Conservation (phyloP, 2,329 filamentous ascomycete genomes). For the Aspergillus novoparasiticus region DNA sequence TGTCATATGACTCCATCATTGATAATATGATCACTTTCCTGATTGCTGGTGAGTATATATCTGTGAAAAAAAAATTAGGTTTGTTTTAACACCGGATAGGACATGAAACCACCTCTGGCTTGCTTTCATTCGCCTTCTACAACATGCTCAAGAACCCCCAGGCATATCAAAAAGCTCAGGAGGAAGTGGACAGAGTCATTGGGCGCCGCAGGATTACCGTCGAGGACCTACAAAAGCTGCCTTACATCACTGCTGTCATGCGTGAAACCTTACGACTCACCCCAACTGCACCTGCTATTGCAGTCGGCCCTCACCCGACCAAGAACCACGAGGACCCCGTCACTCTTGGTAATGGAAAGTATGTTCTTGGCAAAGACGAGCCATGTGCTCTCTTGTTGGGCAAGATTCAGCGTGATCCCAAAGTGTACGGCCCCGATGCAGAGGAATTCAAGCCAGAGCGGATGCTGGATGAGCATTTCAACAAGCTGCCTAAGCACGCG, state of each 20-base stretch:
- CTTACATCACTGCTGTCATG: conserved; percentile 53
- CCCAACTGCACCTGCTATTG: conserved; percentile 60
- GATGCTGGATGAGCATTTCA: conserved; percentile 71
- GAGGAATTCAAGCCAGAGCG: conserved; percentile 69
- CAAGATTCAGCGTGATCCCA: conserved; percentile 63
- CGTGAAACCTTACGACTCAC: conserved; percentile 65
- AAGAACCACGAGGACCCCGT: conserved; percentile 46
- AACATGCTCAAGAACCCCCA: conserved; percentile 65
- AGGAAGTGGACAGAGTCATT: conserved; percentile 68
- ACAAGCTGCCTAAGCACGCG: conserved; percentile 62
- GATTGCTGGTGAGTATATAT: conserved; percentile 55
- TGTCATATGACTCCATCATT: conserved; percentile 65
- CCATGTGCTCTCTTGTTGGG: conserved; percentile 53
- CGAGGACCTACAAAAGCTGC: conserved; percentile 61
- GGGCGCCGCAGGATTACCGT: conserved; percentile 60
- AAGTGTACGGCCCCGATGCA: conserved; percentile 67
- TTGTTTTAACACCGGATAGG: conserved; percentile 33
- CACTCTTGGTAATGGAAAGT: conserved; percentile 63
- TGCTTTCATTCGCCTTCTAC: conserved; percentile 68
- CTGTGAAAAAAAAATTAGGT: not conserved
- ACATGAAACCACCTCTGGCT: conserved; percentile 72
- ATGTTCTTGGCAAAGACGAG: conserved; percentile 58
- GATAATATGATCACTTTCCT: conserved; percentile 75
- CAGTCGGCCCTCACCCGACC: conserved; percentile 51
- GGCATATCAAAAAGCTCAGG: conserved; percentile 62